These are phyloP conservation scores for Aureobasidium leucospermi DNA, from an alignment of 2,329 filamentous ascomycete genomes.

Conservation along the genomic window DNA sequence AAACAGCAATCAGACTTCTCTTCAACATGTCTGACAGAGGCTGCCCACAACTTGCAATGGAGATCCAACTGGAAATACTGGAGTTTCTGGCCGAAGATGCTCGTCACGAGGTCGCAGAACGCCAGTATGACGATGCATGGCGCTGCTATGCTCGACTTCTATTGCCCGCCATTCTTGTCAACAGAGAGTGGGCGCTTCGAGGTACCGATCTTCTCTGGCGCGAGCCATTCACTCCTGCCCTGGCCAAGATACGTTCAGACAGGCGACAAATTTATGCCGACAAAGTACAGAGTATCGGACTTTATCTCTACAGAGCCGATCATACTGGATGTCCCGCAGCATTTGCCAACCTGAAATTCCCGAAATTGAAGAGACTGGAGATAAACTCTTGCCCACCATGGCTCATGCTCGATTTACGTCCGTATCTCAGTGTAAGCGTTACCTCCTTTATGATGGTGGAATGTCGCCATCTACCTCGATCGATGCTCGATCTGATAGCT, in stretches of 20 bases:
- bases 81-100: not conserved
- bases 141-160: conserved; percentile 1
- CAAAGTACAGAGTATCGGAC: conserved; percentile 1
- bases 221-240: not conserved
- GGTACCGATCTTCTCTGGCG: not conserved
- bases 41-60: not conserved
- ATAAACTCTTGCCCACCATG: not conserved
- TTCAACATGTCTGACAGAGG: not conserved
- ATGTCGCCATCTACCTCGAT: not conserved
- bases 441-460: not conserved
- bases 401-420: not conserved
- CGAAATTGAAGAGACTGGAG: not conserved
- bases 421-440: not conserved
- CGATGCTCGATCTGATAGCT: not conserved
- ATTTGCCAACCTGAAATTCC: not conserved
- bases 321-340: not conserved
- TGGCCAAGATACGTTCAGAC: not conserved
- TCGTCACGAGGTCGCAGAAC: not conserved
- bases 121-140: not conserved
- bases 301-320: not conserved
- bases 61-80: not conserved
- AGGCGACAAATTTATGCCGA: not conserved
- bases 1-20: not conserved
- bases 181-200: not conserved
- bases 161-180: not conserved